Evolutionary conservation across 306 rosid genomes (phyloP), one percentile per base, ranked within the genome.

Genomic region (Cicer bijugum): DNA sequence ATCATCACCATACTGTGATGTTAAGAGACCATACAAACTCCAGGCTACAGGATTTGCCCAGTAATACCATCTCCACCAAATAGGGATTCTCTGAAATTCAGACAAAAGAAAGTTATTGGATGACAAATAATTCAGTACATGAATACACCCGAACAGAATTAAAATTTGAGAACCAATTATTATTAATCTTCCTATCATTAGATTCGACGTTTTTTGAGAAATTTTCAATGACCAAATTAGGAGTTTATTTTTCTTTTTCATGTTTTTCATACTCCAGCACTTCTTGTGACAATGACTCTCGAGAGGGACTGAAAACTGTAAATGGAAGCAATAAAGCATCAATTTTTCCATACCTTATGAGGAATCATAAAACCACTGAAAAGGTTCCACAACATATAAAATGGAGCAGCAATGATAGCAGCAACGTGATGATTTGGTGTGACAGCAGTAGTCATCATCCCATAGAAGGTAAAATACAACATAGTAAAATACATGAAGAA

Each of bases 31-130:
- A 78, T 95, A 91, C 38, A 95, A 82, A 82, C 88, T 86, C 99
- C 99, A 95, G 66, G 99, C 96, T 35, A 95, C 81, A 28, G 97
- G 99, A 78, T 95, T 90, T 47, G 97, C 99, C 99, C 99, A 95
- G 78, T 90, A 95, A 82, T 95, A 95, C 99, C 99, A 95, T 87
- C 97, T 90, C 99, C 99, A 95, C 99, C 99, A 95, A 57, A 95
- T 69, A n/a, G 99, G 99, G 46, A 95, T 91, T 84, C 97, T 86
- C 99, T 95, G 16, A 79, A 84, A 70, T 81, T 46, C 8, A 61
- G 48, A 70, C 11, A 60, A 65, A 16, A 74, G 57, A 10, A 33
- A 11, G 53, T 65, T 10, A 46, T 47, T 39, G 10, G 14, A 57
- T 23, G 65, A 39, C 48, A 1, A 8, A 45, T 42, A 42, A 10